phyloP scores from a whole-genome alignment of 148 eudicot genomes.

The Spergularia marina region DNA sequence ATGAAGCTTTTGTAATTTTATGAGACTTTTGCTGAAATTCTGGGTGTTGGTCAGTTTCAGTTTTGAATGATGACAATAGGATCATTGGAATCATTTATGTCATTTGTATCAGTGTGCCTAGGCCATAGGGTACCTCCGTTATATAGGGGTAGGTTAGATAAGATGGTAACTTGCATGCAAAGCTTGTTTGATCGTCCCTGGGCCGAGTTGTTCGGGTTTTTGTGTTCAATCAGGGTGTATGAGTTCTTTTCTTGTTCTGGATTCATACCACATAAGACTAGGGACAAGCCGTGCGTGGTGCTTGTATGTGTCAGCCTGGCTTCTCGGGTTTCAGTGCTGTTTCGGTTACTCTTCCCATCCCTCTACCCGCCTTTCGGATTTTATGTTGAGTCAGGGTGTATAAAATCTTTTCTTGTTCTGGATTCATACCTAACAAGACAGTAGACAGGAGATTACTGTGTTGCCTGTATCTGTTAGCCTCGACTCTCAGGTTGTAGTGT shows the following conservation, averaged over 20 bases:
- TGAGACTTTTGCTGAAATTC: slow-evolving; percentile 17
- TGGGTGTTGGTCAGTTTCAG: slow-evolving; percentile 14
- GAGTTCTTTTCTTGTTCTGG: background rate
- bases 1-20: slow-evolving; percentile 16
- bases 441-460: no score
- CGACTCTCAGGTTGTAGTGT: background rate
- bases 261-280: background rate
- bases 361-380: background rate
- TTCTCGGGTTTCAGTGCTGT: background rate
- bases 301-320: background rate
- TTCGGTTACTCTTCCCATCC: background rate
- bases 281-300: background rate
- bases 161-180: slow-evolving; percentile 7
- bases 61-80: slow-evolving; percentile 21
- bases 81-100: slow-evolving; percentile 3
- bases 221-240: background rate
- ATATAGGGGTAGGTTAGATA: slow-evolving; percentile 4
- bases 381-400: no score
- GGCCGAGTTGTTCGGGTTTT: background rate
- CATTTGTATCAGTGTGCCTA: background rate
- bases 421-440: no score
- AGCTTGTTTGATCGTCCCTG: background rate
- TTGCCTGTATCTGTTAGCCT: background rate
- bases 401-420: no score
- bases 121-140: background rate